phyloP scores from a whole-genome alignment of 2,329 filamentous ascomycete species.

The Arthroderma uncinatum region DNA sequence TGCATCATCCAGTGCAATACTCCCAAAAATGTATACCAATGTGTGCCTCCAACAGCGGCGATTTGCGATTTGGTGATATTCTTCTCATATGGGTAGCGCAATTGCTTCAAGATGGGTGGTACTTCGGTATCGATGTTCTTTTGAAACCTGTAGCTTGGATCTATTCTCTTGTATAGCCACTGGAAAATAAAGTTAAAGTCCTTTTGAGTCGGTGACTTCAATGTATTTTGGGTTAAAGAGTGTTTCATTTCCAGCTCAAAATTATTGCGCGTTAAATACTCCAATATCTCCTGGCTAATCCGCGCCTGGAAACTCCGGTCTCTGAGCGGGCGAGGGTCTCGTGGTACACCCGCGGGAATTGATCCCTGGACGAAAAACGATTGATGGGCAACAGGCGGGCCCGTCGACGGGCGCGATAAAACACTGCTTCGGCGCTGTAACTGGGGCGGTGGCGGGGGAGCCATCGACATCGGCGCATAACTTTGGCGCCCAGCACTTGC shows the following conservation, averaged over 20 bases:
- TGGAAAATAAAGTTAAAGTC: constrained; percentile 98
- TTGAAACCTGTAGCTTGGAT: constrained; percentile 83
- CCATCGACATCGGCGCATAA: constrained; percentile 50
- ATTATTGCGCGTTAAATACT: constrained; percentile 85
- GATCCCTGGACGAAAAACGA: constrained; percentile 91
- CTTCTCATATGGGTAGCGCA: constrained; percentile 89
- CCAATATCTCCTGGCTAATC: constrained; percentile 79
- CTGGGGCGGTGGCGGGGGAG: constrained; percentile 41
- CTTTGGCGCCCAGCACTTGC: constrained; percentile 57
- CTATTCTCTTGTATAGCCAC: constrained; percentile 92
- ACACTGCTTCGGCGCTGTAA: constrained; percentile 68
- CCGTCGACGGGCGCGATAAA: constrained; percentile 59
- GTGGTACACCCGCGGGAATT: constrained; percentile 66
- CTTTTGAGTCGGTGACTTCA: constrained; percentile 92
- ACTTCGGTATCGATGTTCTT: constrained; percentile 95
- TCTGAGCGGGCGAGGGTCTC: constrained; percentile 75
- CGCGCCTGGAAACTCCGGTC: constrained; percentile 68
- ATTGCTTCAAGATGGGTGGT: constrained; percentile 78
- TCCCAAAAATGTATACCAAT: constrained; percentile 91
- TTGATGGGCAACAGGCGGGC: constrained; percentile 62
- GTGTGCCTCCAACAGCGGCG: constrained; percentile 86
- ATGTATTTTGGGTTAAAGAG: constrained; percentile 75
- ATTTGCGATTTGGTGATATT: constrained; percentile 96
- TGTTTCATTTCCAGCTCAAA: constrained; percentile 99
- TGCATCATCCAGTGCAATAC: constrained; percentile 99